Conservation (phyloP, 2,329 filamentous ascomycete genomes). For the Thermoascus crustaceus region DNA sequence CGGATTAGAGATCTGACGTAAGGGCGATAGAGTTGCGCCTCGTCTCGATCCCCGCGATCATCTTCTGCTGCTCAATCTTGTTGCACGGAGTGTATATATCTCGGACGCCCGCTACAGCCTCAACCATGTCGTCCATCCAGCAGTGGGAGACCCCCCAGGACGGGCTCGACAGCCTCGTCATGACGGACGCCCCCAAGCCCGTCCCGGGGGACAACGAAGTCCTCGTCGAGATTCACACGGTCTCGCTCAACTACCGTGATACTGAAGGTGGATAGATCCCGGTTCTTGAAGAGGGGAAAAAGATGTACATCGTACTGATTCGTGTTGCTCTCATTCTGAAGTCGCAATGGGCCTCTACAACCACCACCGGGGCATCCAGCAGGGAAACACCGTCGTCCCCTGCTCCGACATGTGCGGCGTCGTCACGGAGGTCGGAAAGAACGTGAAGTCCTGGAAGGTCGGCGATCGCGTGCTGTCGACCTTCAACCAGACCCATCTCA, state of each 20-base stretch:
- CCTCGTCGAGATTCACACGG: constrained; percentile 44
- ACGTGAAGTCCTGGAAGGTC: constrained; percentile 41
- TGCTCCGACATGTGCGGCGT: constrained; percentile 64
- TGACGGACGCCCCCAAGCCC: constrained; percentile 40
- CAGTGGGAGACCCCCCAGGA: constrained; percentile 51
- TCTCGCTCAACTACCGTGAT: constrained; percentile 48
- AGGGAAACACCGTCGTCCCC: constrained; percentile 46
- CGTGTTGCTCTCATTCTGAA: constrained; percentile 19
- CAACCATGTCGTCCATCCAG: constrained; percentile 14
- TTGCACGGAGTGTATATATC: no score
- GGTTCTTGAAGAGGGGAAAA: neutral
- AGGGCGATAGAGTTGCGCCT: no score
- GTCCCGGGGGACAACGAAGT: constrained; percentile 45
- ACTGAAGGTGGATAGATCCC: constrained; percentile 25
- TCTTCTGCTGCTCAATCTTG: no score
- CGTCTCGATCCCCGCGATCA: no score
- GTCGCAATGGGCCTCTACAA: constrained; percentile 59
- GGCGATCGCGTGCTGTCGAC: constrained; percentile 61
- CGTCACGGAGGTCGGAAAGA: constrained; percentile 44
- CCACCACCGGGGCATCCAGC: constrained; percentile 51
- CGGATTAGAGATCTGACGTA: no score
- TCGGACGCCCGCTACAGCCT: no score
- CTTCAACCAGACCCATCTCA: constrained; percentile 48
- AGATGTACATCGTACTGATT: neutral
- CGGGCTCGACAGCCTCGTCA: constrained; percentile 47